Conservation (phyloP, 768 basidiomycete genomes). For the Boletellus emodensis region DNA sequence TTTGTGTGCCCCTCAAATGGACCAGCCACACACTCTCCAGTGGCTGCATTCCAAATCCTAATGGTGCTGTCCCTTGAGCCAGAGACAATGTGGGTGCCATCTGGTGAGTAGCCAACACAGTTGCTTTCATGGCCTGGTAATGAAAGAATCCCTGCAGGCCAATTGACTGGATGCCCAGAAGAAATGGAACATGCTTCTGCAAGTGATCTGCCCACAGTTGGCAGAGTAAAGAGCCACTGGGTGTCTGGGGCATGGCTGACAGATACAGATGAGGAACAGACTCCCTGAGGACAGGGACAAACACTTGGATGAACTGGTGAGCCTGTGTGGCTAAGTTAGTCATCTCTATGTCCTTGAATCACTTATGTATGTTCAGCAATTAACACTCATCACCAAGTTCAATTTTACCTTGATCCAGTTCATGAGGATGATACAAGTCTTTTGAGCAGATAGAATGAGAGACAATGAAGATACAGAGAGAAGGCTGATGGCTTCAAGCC, state of each 20-base stretch:
- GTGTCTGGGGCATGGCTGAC: neutral
- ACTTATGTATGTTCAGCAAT: too few relatives aligned
- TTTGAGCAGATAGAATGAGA: neutral
- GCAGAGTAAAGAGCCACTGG: neutral
- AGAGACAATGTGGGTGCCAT: too few relatives aligned
- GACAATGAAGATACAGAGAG: neutral
- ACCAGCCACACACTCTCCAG: too few relatives aligned
- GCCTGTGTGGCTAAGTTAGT: neutral
- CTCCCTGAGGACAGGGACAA: neutral
- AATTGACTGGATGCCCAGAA: neutral
- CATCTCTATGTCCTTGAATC: neutral
- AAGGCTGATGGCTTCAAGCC: neutral
- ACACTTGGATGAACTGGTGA: neutral
- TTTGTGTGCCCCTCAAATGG: too few relatives aligned
- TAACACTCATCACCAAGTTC: too few relatives aligned
- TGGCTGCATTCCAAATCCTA: too few relatives aligned
- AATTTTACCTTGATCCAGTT: neutral
- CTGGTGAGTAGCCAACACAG: slow-evolving; percentile 4
- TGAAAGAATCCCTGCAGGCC: neutral
- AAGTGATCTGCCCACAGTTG: neutral
- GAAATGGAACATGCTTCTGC: neutral
- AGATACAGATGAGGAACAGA: neutral
- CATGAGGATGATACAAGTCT: neutral
- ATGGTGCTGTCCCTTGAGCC: too few relatives aligned
- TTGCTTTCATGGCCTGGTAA: neutral